Conservation (phyloP, 2,329 filamentous ascomycete species). For the Aspergillus sp. region DNA sequence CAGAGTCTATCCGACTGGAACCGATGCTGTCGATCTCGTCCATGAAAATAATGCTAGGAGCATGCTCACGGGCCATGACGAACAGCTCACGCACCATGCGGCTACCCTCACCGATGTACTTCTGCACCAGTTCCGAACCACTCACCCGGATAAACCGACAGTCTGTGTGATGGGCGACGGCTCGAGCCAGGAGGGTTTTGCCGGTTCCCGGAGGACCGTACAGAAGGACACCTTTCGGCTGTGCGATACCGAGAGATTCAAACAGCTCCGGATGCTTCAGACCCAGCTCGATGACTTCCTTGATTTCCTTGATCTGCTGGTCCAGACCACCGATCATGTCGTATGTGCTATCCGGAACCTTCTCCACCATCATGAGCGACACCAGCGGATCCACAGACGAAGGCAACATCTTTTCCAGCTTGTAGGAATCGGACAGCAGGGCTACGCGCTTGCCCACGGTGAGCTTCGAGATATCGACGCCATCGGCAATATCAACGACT, state of each 20-base stretch:
- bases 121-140: slow-evolving; percentile 94
- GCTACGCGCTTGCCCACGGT: slow-evolving; percentile 97
- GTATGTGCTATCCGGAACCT: slow-evolving; percentile 98
- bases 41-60: slow-evolving; percentile 99
- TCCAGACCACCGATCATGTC: slow-evolving; percentile 99
- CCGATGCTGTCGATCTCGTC: slow-evolving; percentile 99
- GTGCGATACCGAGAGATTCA: slow-evolving; percentile 96
- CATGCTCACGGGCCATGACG: slow-evolving; percentile 98
- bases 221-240: slow-evolving; percentile 94
- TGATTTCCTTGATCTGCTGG: slow-evolving; percentile 99
- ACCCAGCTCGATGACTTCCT: slow-evolving; percentile 98
- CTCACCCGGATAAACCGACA: slow-evolving; percentile 99
- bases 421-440: slow-evolving; percentile 94
- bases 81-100: slow-evolving; percentile 99
- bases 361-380: slow-evolving; percentile 99
- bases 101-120: slow-evolving; percentile 97
- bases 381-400: slow-evolving; percentile 98
- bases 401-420: slow-evolving; percentile 96
- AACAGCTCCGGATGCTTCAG: slow-evolving; percentile 98
- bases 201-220: slow-evolving; percentile 97
- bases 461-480: slow-evolving; percentile 91
- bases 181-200: slow-evolving; percentile 91
- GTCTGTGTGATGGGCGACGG: slow-evolving; percentile 96
- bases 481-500: slow-evolving; percentile 96
- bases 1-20: slow-evolving; percentile 92